Evolutionary conservation across 2,329 filamentous ascomycete species (phyloP).

Genomic region (Diaporthe amygdali): DNA sequence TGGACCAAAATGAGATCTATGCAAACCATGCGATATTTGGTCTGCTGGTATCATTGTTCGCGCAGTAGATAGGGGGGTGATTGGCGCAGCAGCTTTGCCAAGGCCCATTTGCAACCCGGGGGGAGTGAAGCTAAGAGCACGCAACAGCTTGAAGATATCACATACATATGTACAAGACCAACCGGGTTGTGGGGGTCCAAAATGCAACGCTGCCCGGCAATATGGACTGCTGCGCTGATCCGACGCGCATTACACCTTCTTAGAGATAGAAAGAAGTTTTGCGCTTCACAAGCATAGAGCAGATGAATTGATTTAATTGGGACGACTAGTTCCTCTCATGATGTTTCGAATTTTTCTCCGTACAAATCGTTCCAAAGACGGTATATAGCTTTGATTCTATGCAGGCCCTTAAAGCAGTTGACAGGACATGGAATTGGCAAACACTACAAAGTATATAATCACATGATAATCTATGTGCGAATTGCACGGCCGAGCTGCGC

Average conservation of each 20-base stretch:
- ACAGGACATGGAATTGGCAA: no score
- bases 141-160: not conserved
- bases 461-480: no score
- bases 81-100: not conserved
- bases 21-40: not conserved
- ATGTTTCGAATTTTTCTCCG: no score
- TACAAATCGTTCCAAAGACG: no score
- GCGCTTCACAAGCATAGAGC: not conserved
- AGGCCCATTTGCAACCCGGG: not conserved
- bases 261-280: not conserved
- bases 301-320: no score
- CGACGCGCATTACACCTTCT: not conserved
- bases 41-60: not conserved
- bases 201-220: not conserved
- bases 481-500: no score
- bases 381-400: no score
- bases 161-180: not conserved
- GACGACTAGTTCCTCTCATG: no score
- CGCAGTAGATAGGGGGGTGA: not conserved
- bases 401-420: no score
- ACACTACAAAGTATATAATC: no score
- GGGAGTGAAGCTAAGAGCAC: not conserved
- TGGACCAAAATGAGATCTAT: not conserved
- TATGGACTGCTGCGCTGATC: not conserved
- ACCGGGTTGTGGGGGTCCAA: not conserved